Conservation (phyloP, 805 yeast genomes). For the Pichia deserticola region DNA sequence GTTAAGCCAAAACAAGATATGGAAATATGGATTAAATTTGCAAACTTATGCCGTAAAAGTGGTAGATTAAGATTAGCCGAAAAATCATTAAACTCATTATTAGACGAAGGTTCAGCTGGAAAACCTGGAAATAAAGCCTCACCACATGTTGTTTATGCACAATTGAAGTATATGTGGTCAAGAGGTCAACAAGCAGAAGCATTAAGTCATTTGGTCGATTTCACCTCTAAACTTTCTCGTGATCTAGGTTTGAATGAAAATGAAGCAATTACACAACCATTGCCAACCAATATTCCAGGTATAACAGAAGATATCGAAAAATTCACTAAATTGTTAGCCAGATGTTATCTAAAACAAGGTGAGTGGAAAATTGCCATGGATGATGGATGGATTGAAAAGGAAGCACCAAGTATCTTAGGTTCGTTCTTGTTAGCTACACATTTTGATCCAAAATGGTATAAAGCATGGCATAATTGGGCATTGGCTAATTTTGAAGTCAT, state of each 20-base stretch:
- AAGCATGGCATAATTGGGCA: constrained; percentile 99
- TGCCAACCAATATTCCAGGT: constrained; percentile 67
- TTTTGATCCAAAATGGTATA: constrained; percentile 89
- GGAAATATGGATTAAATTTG: constrained; percentile 98
- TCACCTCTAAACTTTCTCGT: constrained; percentile 83
- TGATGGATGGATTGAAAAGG: constrained; percentile 70
- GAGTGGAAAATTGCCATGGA: constrained; percentile 92
- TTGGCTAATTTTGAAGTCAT: constrained; percentile 94
- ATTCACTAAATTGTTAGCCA: constrained; percentile 76
- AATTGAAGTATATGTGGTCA: constrained; percentile 95
- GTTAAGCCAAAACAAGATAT: constrained; percentile 92
- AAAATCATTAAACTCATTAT: constrained; percentile 71
- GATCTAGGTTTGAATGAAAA: constrained; percentile 83
- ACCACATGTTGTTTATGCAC: constrained; percentile 96
- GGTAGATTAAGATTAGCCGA: constrained; percentile 91
- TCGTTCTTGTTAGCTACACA: constrained; percentile 92
- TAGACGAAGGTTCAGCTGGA: constrained; percentile 53
- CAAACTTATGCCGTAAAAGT: constrained; percentile 89
- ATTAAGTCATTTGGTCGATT: constrained; percentile 73
- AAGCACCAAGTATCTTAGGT: constrained; percentile 73
- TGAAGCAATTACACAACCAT: constrained; percentile 78
- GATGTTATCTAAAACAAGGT: constrained; percentile 95
- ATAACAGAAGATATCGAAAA: constrained; percentile 71
- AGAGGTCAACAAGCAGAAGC: constrained; percentile 87
- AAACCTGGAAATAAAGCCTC: constrained; percentile 63